Percentiles rank a stretch among this genome's conserved stretches.
Evolutionary conservation across 495 filamentous ascomycete species (phyloP).

Genomic region (Xanthoparmelia taractica): DNA sequence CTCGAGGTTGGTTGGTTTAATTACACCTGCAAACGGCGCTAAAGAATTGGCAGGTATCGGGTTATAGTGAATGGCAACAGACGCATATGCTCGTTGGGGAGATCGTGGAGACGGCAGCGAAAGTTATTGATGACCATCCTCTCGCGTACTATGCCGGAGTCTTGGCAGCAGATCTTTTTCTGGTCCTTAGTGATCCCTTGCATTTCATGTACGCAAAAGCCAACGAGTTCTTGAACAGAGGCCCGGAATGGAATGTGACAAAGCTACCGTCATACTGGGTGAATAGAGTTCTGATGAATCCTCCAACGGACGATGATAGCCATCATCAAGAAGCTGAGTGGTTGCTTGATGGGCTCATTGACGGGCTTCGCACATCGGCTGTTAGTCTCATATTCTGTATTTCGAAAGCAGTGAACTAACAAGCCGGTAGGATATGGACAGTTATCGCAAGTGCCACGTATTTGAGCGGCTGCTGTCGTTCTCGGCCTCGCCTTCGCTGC

Average conservation of each 20-base stretch:
- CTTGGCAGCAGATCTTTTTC: conserved; percentile 62
- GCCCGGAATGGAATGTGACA: conserved; percentile 63
- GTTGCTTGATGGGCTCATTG: conserved; percentile 68
- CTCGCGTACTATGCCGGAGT: conserved; percentile 65
- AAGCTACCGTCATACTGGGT: conserved; percentile 69
- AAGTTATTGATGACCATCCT: conserved; percentile 45
- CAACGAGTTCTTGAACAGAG: conserved; percentile 72
- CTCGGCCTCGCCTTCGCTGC: conserved; percentile 58
- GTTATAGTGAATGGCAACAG: conserved; percentile 67
- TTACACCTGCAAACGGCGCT: conserved; percentile 4
- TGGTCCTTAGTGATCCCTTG: conserved; percentile 64
- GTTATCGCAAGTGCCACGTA: conserved; percentile 73
- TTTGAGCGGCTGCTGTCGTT: conserved; percentile 72
- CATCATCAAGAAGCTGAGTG: conserved; percentile 72
- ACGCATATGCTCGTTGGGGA: conserved; percentile 70
- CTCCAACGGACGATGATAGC: conserved; percentile 63
- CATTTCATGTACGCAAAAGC: conserved; percentile 81
- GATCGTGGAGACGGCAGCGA: conserved; percentile 61
- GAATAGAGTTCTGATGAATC: conserved; percentile 59
- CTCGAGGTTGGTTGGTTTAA: conserved; percentile 43
- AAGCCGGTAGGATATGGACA: conserved; percentile 55
- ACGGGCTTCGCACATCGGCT: conserved; percentile 53
- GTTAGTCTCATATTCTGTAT: conserved; percentile 31
- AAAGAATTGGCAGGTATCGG: conserved; percentile 43
- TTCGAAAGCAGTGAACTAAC: conserved; percentile 4